Base-by-base conservation (phyloP, 352 stramenopile genomes). In the Detonula confervacea region DNA sequence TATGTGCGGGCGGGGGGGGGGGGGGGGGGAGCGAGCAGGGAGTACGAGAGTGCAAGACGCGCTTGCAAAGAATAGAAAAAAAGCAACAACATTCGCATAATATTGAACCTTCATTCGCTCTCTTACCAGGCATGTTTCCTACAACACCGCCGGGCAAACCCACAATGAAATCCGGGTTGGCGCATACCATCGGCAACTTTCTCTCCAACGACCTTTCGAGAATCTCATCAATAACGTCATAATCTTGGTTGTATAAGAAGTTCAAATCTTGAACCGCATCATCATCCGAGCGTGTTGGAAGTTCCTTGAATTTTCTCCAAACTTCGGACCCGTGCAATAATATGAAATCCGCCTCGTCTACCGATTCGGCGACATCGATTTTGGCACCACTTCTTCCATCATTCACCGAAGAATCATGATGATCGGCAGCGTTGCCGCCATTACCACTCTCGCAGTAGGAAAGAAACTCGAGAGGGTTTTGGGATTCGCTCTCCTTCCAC, bases 161-260 rank as follows among this genome's bases (percentile, higher is more conserved):
- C 6, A 93, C 88, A 42, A 96, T 78, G 49, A 96, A 92, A 78
- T 97, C 95, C 27, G 95, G 95, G 80, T 97, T 96, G 14, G 90
- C 94, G 78, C 94, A 97, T 54, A 96, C 55, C 83, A 97, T 87
- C 4, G 92, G 93, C 12, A 97, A 73, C 9, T 90, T 77, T 29
- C 84, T 86, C 35, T 89, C 69, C 8, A 87, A 54, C 24, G 92
- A 92, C n/a, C 65, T 22, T 27, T 89, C 61, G 29, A 97, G 55
- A 22, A 92, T 62, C 11, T 59, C 65, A 55, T 84, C 73, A 52
- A 89, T 67, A 11, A 84, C 66, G 22, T 55, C 49, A 57, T 80
- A 62, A 51, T 86, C 79, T 55, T 76, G 73, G 27, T 62, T 73
- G 6, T 65, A 55, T n/a, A 80, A 42, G 42, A 81, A 90, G 29